Evolutionary conservation across 345 rosid genomes (phyloP), one percentile per base, ranked within the genome.

Genomic region (Citrus trifoliata): DNA sequence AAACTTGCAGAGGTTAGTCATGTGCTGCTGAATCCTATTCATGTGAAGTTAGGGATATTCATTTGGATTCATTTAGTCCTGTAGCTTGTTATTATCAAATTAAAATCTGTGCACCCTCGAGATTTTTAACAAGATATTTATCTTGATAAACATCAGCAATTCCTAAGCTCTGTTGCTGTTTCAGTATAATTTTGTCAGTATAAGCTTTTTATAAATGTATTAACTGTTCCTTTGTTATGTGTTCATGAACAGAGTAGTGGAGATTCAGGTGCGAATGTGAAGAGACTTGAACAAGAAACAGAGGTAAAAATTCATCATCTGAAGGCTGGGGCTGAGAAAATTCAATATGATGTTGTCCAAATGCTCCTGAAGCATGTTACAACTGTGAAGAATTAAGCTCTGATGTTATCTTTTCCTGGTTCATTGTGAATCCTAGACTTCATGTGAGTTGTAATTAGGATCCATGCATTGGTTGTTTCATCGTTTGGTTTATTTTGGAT

Each of bases 231-330:
- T 58, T 18, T 33, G 12, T 80, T 65, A 13, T 51, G 10, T 75
- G 0, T 37, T 60, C 63, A 33, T 60, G 35, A 75, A 87, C 95
- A 95, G 95, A 93, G 91, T 55, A 92, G 95, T 24, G 98, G 98
- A 76, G 95, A 93, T 79, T 95, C 97, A 2, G 98, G 98, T 76
- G 97, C 97, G 27, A 95, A 95, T 74, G 98, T 95, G 85, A 93
- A 95, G 90, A 85, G 98, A 80, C 90, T 95, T 42, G 98, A 95
- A 76, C 75, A 79, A 73, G 98, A 95, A 88, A 95, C 98, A 18
- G 93, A 87, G 7, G 76, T 68, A 67, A 95, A 92, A 85, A 95
- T 93, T 65, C 66, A 82, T 10, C 88, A 89, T 84, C 85, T 92
- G 79, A 87, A 88, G 80, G 76, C 61, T 1, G 88, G 91, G 71